Conservation (phyloP, 306 rosid genomes). For the Dalbergia cultrata region DNA sequence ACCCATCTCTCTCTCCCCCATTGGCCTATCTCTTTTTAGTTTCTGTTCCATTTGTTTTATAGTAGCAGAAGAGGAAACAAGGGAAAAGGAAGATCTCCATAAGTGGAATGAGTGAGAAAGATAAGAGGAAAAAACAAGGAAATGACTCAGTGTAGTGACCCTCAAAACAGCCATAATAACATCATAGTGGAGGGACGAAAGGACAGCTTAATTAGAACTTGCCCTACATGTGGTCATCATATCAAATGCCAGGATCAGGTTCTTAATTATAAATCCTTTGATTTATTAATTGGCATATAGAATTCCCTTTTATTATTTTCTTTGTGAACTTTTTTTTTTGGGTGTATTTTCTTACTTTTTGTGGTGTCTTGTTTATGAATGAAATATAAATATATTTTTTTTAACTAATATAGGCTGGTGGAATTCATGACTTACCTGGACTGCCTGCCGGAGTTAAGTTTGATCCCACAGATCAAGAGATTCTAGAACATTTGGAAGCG, state of each 20-base stretch:
- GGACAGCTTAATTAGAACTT: slow-evolving; percentile 63
- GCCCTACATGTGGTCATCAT: slow-evolving; percentile 84
- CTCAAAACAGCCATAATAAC: slow-evolving; percentile 47
- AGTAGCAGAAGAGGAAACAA: slow-evolving; percentile 37
- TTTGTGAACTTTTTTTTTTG: too few relatives aligned
- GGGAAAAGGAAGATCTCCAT: slow-evolving; percentile 35
- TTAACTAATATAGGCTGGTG: slow-evolving; percentile 50
- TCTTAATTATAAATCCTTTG: slow-evolving; percentile 3
- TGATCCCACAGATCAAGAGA: slow-evolving; percentile 88
- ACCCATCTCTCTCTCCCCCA: slow-evolving; percentile 30
- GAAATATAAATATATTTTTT: slow-evolving; percentile 6
- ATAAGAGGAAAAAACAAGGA: slow-evolving; percentile 47
- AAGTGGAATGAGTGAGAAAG: slow-evolving; percentile 56
- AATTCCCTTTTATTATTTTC: too few relatives aligned
- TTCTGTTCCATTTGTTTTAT: slow-evolving; percentile 7
- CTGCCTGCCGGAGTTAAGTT: slow-evolving; percentile 89
- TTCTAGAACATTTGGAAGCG: slow-evolving; percentile 80
- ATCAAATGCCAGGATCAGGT: slow-evolving; percentile 72
- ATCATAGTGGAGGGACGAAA: slow-evolving; percentile 55
- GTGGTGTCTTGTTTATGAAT: background rate
- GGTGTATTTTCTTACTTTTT: background rate
- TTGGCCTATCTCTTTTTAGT: slow-evolving; percentile 32
- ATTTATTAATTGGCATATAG: too few relatives aligned
- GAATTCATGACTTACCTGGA: slow-evolving; percentile 78
- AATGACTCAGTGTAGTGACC: slow-evolving; percentile 74